Base-by-base conservation (phyloP, 2,329 filamentous ascomycete genomes). In the Penicillium sp. region DNA sequence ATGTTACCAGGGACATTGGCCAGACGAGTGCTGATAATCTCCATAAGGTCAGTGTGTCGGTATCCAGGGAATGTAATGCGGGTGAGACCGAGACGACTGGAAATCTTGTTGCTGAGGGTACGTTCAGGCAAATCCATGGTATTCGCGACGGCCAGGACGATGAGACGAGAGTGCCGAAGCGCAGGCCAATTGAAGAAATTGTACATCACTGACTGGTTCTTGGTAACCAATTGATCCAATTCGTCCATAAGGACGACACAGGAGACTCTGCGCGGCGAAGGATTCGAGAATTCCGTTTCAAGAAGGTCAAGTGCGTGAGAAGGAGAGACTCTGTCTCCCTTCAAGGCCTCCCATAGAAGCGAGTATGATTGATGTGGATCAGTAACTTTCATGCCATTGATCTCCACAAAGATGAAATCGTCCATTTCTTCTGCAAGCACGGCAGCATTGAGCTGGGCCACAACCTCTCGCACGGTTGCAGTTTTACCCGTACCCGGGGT, bases 151-250 rank as follows among this genome's bases (percentile, higher is more conserved):
- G 96, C 96, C 6, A 99, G 86, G 6, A 99, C 96, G 74, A 99
- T 97, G 47, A 99, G 83, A 51, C 93, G 87, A 55, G 92, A 96
- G 76, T 99, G 93, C 52, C 91, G 86, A 55, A 98, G 82, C 11
- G 91, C 90, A 4, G 95, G 95, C 95, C 95, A 99, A 73, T 99
- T 99, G 84, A 99, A 99, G 77, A 99, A 99, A 76, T 99, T 99
- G 80, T 99, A 99, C 95, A 99, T 99, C 78, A 99, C 95, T n/a
- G 91, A 94, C 75, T 99, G 96, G 71, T 96, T 98, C 72, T 94
- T 95, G 12, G 95, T 99, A 5, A 99, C 96, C 7, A 99, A 85
- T 77, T 99, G 95, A 74, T 99, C 95, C 50, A 99, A 84, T 77
- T 99, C 95, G 71, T 99, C 95, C 95, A 99, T 99, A 53, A 99